Evolutionary conservation across 768 basidiomycete species (phyloP), one percentile per base, ranked within the genome.

Genomic region (Arthromyces matolae): DNA sequence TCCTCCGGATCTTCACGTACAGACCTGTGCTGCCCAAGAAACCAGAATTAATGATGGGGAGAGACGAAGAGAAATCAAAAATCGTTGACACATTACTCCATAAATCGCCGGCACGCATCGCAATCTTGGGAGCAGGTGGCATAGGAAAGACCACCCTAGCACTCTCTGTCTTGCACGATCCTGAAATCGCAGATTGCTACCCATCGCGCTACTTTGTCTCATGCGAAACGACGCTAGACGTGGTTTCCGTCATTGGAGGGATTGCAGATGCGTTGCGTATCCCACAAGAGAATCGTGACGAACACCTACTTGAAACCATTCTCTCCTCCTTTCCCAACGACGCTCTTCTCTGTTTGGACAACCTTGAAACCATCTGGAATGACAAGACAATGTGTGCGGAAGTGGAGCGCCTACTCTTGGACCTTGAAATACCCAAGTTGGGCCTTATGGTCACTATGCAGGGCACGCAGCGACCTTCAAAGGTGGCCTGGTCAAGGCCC

Each of bases 181-280:
- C n/a, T n/a, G n/a, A n/a, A n/a, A n/a, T n/a, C n/a, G n/a, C n/a
- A n/a, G n/a, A n/a, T n/a, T n/a, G n/a, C n/a, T 42, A n/a, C 28
- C 19, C 28, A 33, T 45, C 35, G n/a, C 19, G 35, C 8, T 50
- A 45, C 28, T 50, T 50, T 29, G 29, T 50, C 42, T 50, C 49
- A 35, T 50, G 42, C 28, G 49, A 50, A 31, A 37, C n/a, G 22
- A 7, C 29, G 19, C 12, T 29, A 13, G 35, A 41, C 24, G 12
- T 44, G 9, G 13, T 20, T 8, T 32, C n/a, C 18, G 18, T 50
- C 19, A 22, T 44, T 33, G 28, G 42, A 14, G 42, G 37, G 16
- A 31, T 50, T 33, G 49, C 42, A 5, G 32, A 31, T 39, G 37
- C 34, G 18, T 33, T 50, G 14, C 35, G 42, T 2, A 37, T 50